Base-by-base conservation (phyloP, 2,329 filamentous ascomycete genomes). In the Fusarium praegraminearum region DNA sequence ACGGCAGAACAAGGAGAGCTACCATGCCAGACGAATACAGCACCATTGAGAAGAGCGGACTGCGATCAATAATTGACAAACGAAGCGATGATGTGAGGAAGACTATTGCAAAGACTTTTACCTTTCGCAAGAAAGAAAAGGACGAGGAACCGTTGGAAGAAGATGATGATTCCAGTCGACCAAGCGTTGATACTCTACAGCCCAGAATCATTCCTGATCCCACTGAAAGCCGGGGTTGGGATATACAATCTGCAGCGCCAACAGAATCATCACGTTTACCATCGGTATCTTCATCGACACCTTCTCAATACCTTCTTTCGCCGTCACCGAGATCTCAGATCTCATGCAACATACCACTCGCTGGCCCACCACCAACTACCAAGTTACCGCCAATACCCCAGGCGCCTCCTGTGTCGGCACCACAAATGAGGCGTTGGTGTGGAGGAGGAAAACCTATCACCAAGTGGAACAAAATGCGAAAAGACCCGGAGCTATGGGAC, bases 401-500 rank as follows among this genome's bases (percentile, higher is more conserved):
- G 15, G 24, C 50, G 5, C 40, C 71, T 10, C 30, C 60, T 12
- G 30, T 51, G 10, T 22, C 60, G 2, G 30, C 46, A 13, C 81
- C 83, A 0, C 78, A 81, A 4, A 83, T 87, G 60, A 86, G 83
- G 71, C 83, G 85, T 15, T 89, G 86, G 86, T 78, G 84, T 15
- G 86, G 86, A 0, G 80, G 77, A 5, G 85, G 85, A 1, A 78
- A 82, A 16, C 81, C 83, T 0, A 80, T 83, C 1, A 82, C 85
- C 52, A 79, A 82, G 32, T 88, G 86, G 86, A 87, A 86, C 70
- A 87, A 87, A 72, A 78, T 88, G 4, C 81, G 84, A 12, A 87
- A 88, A 73, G 87, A 89, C 50, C 85, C 86, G 2, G 87, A 89
- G 69, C 76, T 89, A 4, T 90, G 87, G 87, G 86, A 89, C 69